Percentiles rank a stretch among this genome's conserved stretches.
These are phyloP conservation scores for Pseudogymnoascus sp. DNA, from an alignment of 2,329 filamentous ascomycete species.

Conservation along the genomic window DNA sequence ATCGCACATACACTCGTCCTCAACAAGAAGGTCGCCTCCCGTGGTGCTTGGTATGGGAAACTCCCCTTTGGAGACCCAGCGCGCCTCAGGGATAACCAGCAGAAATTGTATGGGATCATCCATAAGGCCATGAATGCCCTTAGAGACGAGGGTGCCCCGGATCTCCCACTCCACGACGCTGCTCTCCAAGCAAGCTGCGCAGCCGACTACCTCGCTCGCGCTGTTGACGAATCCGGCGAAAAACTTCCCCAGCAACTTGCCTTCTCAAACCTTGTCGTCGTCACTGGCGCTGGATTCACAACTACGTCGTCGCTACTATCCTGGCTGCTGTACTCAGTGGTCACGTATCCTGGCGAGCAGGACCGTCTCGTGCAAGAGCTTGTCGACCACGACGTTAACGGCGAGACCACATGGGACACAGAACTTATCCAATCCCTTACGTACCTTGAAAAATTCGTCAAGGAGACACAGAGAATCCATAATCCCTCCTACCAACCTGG, in stretches of 20 bases:
- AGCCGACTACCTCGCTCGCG: constrained; percentile 31
- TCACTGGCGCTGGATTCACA: constrained; percentile 39
- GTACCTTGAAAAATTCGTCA: constrained; percentile 37
- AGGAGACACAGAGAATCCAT: constrained; percentile 39
- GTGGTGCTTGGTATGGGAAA: constrained; percentile 38
- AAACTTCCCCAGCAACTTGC: constrained; percentile 35
- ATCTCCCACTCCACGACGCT: constrained; percentile 32
- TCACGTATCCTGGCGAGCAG: constrained; percentile 37
- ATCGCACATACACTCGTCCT: constrained; percentile 35
- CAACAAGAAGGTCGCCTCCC: constrained; percentile 40
- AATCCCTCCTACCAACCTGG: constrained; percentile 42
- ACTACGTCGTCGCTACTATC: constrained; percentile 41
- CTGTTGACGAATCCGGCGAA: constrained; percentile 36
- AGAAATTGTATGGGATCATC: constrained; percentile 33
- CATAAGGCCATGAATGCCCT: constrained; percentile 32
- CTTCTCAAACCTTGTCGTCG: constrained; percentile 30
- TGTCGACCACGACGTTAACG: constrained; percentile 31
- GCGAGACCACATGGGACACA: constrained; percentile 28
- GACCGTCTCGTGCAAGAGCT: constrained; percentile 40
- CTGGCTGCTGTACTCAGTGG: constrained; percentile 39
- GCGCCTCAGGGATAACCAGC: constrained; percentile 17
- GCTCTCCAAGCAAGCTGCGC: constrained; percentile 30
- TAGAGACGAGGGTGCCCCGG: constrained; percentile 29
- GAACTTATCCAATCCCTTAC: constrained; percentile 31
- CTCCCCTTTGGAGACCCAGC: constrained; percentile 40